phyloP scores from a whole-genome alignment of 306 rosid species.

The Ormosia semicastrata region DNA sequence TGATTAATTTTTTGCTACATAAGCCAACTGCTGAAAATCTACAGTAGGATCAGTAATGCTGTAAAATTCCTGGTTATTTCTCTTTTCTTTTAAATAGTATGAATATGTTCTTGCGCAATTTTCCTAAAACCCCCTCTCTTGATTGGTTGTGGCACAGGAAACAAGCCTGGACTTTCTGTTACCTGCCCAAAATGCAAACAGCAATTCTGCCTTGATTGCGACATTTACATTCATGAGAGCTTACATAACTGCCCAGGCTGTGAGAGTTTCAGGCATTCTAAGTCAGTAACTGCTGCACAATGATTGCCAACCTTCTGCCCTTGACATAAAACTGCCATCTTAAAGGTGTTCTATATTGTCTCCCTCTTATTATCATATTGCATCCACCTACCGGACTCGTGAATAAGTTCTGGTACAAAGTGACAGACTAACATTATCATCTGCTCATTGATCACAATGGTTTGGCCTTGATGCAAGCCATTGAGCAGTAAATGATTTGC shows the following conservation, averaged over 20 bases:
- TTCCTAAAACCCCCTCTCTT: background rate
- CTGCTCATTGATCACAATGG: conserved; percentile 16
- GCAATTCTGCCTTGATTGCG: conserved; percentile 89
- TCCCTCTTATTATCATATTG: background rate
- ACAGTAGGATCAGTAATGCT: background rate
- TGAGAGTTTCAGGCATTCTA: conserved; percentile 71
- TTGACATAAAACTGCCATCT: conserved; percentile 1
- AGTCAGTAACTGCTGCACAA: conserved; percentile 35
- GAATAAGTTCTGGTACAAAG: conserved; percentile 5
- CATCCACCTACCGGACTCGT: background rate
- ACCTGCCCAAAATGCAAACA: conserved; percentile 84
- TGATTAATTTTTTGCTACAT: background rate
- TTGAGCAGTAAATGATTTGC: conserved; percentile 3
- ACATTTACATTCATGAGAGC: conserved; percentile 89
- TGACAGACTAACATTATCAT: conserved; percentile 2
- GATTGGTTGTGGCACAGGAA: conserved; percentile 58
- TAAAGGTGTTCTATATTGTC: background rate
- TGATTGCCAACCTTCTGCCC: conserved; percentile 27
- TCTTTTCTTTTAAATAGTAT: conserved; percentile 8
- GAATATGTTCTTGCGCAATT: conserved; percentile 1
- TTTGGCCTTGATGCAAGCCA: conserved; percentile 20
- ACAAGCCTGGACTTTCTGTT: conserved; percentile 66
- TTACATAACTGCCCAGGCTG: conserved; percentile 98
- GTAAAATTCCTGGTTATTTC: background rate
- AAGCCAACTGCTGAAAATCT: conserved; percentile 6